A percentile compares a stretch with the other conserved stretches of the same genome.
These are phyloP conservation scores for Aspergillus aculeatus DNA, from an alignment of 2,329 filamentous ascomycete species.

Conservation along the genomic window DNA sequence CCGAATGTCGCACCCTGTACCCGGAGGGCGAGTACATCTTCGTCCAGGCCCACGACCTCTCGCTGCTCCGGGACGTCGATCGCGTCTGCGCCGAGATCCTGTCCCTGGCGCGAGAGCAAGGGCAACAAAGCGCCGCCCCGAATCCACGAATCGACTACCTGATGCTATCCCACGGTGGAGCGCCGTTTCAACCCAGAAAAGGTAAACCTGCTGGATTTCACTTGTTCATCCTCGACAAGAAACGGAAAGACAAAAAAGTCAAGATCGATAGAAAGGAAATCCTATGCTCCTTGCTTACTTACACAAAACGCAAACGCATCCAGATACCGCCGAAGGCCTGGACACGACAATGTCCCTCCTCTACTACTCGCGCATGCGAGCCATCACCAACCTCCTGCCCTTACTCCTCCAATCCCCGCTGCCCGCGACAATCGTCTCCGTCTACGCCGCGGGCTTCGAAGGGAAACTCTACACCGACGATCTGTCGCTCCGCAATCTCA, in stretches of 20 bases:
- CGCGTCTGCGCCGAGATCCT: background rate
- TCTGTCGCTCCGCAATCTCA: constrained; percentile 2
- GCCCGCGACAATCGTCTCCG: constrained; percentile 2
- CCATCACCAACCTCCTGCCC: constrained; percentile 4
- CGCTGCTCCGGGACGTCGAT: background rate
- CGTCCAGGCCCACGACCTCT: background rate
- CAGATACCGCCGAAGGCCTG: constrained; percentile 9
- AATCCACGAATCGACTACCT: constrained; percentile 2
- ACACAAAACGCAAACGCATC: background rate
- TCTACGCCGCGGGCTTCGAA: constrained; percentile 5
- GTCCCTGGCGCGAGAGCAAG: background rate
- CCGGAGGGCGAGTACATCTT: background rate
- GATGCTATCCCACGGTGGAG: constrained; percentile 6
- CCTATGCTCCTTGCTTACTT: too few species aligned
- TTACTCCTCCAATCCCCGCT: constrained; percentile 3
- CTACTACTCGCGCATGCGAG: constrained; percentile 11
- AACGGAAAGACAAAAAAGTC: background rate
- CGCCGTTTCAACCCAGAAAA: background rate
- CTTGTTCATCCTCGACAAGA: too few species aligned
- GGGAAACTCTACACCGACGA: constrained; percentile 3
- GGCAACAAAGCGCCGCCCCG: too few species aligned
- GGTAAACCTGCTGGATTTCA: background rate
- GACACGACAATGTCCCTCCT: constrained; percentile 8
- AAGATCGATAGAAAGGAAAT: too few species aligned
- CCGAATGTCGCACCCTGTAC: constrained; percentile 2